These are phyloP conservation scores for Boletus vinaceobasis DNA, from an alignment of 768 basidiomycete species.

Conservation along the genomic window DNA sequence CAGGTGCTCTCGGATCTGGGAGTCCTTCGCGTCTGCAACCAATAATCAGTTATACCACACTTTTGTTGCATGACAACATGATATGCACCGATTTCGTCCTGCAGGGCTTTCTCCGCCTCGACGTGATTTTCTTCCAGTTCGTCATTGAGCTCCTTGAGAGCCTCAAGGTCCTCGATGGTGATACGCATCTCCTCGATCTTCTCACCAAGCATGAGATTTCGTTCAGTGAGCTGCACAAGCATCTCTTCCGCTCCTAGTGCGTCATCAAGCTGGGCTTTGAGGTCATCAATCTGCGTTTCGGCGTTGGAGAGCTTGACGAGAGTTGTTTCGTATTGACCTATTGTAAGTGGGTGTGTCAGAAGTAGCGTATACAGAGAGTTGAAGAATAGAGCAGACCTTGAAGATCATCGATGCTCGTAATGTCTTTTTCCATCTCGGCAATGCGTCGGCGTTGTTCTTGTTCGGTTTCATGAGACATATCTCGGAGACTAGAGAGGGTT, in stretches of 20 bases:
- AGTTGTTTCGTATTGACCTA: slow-evolving; percentile 77
- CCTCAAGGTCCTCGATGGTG: slow-evolving; percentile 93
- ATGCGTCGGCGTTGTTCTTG: slow-evolving; percentile 79
- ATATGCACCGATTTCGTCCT: slow-evolving; percentile 79
- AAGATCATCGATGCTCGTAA: slow-evolving; percentile 72
- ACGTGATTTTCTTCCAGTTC: slow-evolving; percentile 96
- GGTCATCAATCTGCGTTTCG: slow-evolving; percentile 87
- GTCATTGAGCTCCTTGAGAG: slow-evolving; percentile 92
- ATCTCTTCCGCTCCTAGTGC: slow-evolving; percentile 95
- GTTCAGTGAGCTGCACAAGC: slow-evolving; percentile 91
- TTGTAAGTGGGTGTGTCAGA: slow-evolving; percentile 4
- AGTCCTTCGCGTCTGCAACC: slow-evolving; percentile 65
- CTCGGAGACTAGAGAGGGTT: slow-evolving; percentile 60
- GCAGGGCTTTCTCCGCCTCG: slow-evolving; percentile 87
- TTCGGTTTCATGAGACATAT: slow-evolving; percentile 85
- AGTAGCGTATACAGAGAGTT: background rate
- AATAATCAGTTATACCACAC: background rate
- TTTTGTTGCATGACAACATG: background rate
- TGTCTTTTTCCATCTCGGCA: slow-evolving; percentile 85
- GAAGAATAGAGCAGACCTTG: slow-evolving; percentile 51
- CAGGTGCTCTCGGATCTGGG: slow-evolving; percentile 61
- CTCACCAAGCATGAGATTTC: slow-evolving; percentile 91
- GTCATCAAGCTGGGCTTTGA: slow-evolving; percentile 93
- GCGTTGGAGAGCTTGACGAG: slow-evolving; percentile 83
- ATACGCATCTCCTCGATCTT: slow-evolving; percentile 98